Evolutionary conservation across 2,329 filamentous ascomycete species (phyloP).

Genomic region (Arachnomyces sp.): DNA sequence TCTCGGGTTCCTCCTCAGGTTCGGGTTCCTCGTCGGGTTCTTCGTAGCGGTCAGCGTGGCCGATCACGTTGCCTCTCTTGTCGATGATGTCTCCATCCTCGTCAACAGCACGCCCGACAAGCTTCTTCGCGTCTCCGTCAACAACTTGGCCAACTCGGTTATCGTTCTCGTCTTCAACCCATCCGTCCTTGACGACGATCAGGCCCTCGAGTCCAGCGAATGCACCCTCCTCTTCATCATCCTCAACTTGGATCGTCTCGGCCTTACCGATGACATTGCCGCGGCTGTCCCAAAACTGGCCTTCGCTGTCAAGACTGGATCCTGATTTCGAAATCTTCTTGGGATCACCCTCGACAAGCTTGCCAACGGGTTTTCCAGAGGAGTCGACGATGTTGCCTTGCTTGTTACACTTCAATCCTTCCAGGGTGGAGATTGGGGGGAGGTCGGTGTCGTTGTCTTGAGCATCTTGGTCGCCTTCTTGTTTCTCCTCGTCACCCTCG

Average conservation of each 20-base stretch:
- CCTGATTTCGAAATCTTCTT: conserved; percentile 48
- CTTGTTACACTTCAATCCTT: conserved; percentile 37
- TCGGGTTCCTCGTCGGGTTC: conserved; percentile 39
- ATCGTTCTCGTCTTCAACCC: conserved; percentile 41
- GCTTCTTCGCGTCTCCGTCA: conserved; percentile 52
- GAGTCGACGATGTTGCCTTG: conserved; percentile 35
- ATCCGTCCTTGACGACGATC: conserved; percentile 40
- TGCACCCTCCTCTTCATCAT: conserved; percentile 31
- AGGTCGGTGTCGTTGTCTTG: conserved; percentile 21
- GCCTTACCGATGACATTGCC: conserved; percentile 57
- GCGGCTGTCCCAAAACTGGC: conserved; percentile 56
- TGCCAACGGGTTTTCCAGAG: conserved; percentile 44
- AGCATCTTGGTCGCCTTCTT: conserved; percentile 15
- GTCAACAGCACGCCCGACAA: conserved; percentile 51
- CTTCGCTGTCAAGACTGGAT: conserved; percentile 45
- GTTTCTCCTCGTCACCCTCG: conserved; percentile 27
- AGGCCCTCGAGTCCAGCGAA: conserved; percentile 41
- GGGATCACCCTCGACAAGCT: conserved; percentile 53
- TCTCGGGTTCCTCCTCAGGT: conserved; percentile 33
- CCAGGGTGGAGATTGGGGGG: conserved; percentile 28
- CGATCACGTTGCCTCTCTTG: conserved; percentile 54
- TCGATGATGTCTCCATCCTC: conserved; percentile 56
- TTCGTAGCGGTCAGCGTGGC: conserved; percentile 44
- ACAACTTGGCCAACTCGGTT: conserved; percentile 44
- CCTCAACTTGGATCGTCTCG: conserved; percentile 34